Evolutionary conservation across 2,329 filamentous ascomycete species (phyloP).

Genomic region (Metarhizium humberi): DNA sequence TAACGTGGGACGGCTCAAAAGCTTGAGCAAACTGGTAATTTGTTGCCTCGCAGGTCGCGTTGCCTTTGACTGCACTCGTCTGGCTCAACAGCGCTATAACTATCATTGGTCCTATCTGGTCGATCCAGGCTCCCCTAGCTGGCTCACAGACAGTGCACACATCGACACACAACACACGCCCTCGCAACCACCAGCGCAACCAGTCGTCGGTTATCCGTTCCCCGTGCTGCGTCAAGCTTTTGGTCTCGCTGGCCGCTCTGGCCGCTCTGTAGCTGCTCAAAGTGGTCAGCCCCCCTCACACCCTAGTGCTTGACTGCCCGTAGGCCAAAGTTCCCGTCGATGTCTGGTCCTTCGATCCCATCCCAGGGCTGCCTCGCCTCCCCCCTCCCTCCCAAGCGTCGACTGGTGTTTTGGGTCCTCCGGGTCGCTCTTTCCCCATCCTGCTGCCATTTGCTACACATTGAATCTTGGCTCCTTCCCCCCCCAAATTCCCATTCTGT

Average conservation of each 20-base stretch:
- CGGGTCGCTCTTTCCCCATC: conserved; percentile 27
- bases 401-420: conserved; percentile 9
- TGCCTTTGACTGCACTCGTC: no score
- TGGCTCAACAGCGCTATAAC: no score
- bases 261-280: no score
- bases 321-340: neutral
- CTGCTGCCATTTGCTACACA: conserved; percentile 3
- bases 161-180: no score
- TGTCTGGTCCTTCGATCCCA: neutral
- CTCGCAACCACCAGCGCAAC: neutral
- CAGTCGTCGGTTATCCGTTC: neutral
- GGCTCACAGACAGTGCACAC: no score
- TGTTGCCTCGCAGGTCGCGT: no score
- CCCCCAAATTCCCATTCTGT: conserved; percentile 24
- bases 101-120: no score
- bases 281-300: neutral
- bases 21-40: no score
- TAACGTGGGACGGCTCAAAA: no score
- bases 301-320: neutral
- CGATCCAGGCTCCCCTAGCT: no score
- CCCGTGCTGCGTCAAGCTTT: neutral
- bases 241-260: neutral
- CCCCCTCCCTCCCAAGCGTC: neutral
- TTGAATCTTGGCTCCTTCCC: conserved; percentile 14
- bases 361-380: neutral